These are phyloP conservation scores for Triticum turgidum DNA, from an alignment of 176 grass and related monocot species.

Conservation along the genomic window DNA sequence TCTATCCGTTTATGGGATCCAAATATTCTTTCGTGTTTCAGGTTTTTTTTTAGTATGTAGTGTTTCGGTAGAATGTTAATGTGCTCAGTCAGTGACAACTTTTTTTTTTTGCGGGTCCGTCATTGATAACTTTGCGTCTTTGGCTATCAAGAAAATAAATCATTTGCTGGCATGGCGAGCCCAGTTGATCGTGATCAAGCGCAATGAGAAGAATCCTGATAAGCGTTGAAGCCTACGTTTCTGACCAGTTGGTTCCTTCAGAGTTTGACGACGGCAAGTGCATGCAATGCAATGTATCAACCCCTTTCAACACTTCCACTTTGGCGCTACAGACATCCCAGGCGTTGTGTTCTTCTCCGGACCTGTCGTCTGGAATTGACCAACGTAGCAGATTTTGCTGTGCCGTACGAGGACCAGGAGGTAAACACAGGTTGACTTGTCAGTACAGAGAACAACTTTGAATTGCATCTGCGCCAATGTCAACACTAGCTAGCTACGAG, in stretches of 20 bases:
- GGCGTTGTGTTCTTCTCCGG: background rate
- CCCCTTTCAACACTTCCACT: background rate
- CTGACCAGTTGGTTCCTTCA: background rate
- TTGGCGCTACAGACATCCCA: constrained; percentile 7
- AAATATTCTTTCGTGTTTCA: background rate
- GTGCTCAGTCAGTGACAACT: too few relatives aligned
- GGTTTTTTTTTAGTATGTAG: too few relatives aligned
- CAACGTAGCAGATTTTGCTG: background rate
- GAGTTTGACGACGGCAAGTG: background rate
- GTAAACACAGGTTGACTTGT: background rate
- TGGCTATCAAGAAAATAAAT: background rate
- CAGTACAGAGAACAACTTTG: background rate
- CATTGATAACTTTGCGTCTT: background rate
- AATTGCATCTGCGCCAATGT: background rate
- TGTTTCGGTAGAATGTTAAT: too few relatives aligned
- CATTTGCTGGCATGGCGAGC: too few relatives aligned
- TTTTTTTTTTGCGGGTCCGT: too few relatives aligned
- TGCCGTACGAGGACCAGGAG: background rate
- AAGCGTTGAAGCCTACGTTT: background rate
- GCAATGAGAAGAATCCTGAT: background rate
- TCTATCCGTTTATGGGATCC: background rate
- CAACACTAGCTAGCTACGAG: background rate
- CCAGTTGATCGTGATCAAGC: too few relatives aligned
- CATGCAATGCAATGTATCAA: background rate
- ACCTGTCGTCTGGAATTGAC: background rate